Conservation (phyloP, 768 basidiomycete species). For the Lactarius pseudohatsudake region DNA sequence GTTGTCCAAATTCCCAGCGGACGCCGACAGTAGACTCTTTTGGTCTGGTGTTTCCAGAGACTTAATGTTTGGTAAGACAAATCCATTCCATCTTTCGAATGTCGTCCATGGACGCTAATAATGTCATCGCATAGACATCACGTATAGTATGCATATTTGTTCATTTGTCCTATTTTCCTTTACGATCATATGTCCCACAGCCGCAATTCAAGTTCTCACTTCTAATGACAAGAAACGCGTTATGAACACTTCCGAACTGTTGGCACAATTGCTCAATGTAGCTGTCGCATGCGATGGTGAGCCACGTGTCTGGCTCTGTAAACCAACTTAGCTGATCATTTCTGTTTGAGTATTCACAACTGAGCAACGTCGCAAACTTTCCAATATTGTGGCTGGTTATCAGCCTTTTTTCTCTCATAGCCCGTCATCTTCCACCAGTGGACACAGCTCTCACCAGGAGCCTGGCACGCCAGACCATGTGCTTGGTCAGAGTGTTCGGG, state of each 20-base stretch:
- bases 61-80: constrained; percentile 59
- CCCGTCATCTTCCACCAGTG: constrained; percentile 26
- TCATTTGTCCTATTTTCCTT: constrained; percentile 1
- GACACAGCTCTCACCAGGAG: constrained; percentile 26
- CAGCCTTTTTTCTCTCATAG: constrained; percentile 26
- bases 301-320: not conserved
- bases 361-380: constrained; percentile 24
- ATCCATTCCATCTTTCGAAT: not conserved
- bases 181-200: constrained; percentile 16
- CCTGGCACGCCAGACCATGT: constrained; percentile 25
- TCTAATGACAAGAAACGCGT: constrained; percentile 23
- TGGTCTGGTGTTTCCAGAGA: constrained; percentile 66
- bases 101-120: not conserved
- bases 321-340: not conserved
- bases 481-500: constrained; percentile 60
- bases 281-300: constrained; percentile 27
- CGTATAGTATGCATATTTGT: constrained; percentile 16
- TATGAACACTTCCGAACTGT: constrained; percentile 21
- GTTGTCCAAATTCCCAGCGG: constrained; percentile 74
- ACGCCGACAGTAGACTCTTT: constrained; percentile 73
- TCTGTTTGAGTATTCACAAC: constrained; percentile 23
- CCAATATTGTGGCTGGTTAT: constrained; percentile 15
- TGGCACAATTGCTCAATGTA: constrained; percentile 23
- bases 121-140: constrained; percentile 20
- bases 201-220: constrained; percentile 26